Conservation (phyloP, 2,329 filamentous ascomycete genomes). For the Fragosphaeria purpurea region DNA sequence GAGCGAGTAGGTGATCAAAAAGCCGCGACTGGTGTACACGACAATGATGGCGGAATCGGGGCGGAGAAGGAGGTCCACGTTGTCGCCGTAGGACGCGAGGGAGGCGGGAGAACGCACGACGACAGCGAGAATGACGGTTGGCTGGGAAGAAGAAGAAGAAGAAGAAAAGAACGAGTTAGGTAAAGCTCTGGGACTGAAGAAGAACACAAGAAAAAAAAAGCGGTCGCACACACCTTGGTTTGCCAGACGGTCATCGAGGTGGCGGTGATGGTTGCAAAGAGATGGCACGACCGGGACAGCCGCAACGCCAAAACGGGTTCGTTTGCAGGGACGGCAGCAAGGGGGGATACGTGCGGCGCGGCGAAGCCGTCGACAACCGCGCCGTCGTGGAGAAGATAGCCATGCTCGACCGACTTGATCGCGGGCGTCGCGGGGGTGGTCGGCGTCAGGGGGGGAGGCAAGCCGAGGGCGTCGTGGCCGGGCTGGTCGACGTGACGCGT, state of each 20-base stretch:
- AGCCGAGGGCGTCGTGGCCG: conserved; percentile 24
- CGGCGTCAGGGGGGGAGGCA: conserved; percentile 26
- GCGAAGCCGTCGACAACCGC: conserved; percentile 19
- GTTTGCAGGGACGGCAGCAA: conserved; percentile 31
- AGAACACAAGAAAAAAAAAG: no score
- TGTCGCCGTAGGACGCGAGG: conserved; percentile 71
- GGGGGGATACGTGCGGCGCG: conserved; percentile 12
- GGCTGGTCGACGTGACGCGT: not conserved
- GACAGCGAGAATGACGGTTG: conserved; percentile 77
- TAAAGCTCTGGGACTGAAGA: not conserved
- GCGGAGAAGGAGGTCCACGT: conserved; percentile 73
- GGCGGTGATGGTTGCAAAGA: conserved; percentile 78
- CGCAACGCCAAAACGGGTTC: conserved; percentile 65
- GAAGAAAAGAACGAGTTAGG: not conserved
- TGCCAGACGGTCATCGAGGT: conserved; percentile 93
- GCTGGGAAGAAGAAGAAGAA: conserved; percentile 38
- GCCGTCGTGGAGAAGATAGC: conserved; percentile 26
- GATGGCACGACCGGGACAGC: conserved; percentile 67
- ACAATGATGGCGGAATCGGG: conserved; percentile 90
- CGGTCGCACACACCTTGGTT: conserved; percentile 56
- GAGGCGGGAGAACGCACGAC: conserved; percentile 75
- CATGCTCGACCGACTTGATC: conserved; percentile 49
- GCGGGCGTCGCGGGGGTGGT: conserved; percentile 46
- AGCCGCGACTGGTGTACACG: conserved; percentile 75
- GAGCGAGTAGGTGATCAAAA: conserved; percentile 88